phyloP scores from a whole-genome alignment of 768 basidiomycete species.

The Phallus indusiatus region DNA sequence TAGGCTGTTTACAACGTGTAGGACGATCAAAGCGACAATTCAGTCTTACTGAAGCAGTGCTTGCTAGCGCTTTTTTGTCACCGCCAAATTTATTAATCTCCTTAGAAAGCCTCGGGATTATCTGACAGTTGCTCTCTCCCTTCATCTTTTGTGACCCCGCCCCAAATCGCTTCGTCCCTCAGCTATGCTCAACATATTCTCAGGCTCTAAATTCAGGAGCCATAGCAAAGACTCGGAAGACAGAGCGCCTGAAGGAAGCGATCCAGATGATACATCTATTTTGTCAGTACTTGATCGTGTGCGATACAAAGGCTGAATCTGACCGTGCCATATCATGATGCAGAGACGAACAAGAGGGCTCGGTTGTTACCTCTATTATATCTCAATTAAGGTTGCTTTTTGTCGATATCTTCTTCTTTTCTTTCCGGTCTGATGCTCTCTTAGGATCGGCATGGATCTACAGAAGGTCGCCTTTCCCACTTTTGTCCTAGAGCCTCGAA shows the following conservation, averaged over 20 bases:
- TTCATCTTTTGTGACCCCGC: neutral
- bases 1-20: neutral
- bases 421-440: slow-evolving; percentile 6
- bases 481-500: slow-evolving; percentile 94
- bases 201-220: slow-evolving; percentile 1
- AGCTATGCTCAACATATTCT: slow-evolving; percentile 7
- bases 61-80: neutral
- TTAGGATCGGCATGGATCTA: slow-evolving; percentile 93
- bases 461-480: slow-evolving; percentile 88
- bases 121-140: neutral
- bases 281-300: slow-evolving; percentile 46
- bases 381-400: slow-evolving; percentile 69
- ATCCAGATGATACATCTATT: slow-evolving; percentile 85
- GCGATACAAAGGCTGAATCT: neutral
- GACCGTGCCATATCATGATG: neutral
- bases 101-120: neutral
- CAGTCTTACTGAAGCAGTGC: neutral
- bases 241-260: slow-evolving; percentile 69
- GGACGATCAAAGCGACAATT: neutral
- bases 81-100: neutral
- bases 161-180: neutral
- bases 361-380: slow-evolving; percentile 78
- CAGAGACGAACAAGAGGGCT: slow-evolving; percentile 91
- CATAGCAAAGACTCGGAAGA: slow-evolving; percentile 30
- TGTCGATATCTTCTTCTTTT: slow-evolving; percentile 3